Evolutionary conservation across 352 stramenopile genomes (phyloP).

Genomic region (Globisporangium nunn): DNA sequence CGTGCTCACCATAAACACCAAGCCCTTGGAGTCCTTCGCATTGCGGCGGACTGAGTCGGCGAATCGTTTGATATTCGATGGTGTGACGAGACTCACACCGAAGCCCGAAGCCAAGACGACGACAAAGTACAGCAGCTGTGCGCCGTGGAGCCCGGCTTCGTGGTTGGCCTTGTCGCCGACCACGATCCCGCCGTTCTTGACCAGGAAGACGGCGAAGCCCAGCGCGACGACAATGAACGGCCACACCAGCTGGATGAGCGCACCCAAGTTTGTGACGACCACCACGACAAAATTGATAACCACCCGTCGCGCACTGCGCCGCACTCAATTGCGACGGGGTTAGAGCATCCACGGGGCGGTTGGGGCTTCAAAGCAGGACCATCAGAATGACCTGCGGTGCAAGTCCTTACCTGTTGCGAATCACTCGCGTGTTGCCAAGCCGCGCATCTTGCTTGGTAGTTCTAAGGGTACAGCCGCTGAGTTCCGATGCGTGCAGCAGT

Average conservation of each 20-base stretch:
- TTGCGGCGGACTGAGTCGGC: constrained; percentile 26
- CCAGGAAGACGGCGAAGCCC: constrained; percentile 51
- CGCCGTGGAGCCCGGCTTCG: constrained; percentile 60
- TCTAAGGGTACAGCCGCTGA: constrained; percentile 9
- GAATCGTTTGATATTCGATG: constrained; percentile 29
- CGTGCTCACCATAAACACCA: constrained; percentile 23
- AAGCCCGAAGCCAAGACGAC: constrained; percentile 58
- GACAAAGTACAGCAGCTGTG: constrained; percentile 75
- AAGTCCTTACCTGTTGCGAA: constrained; percentile 25
- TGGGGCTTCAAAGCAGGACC: background rate
- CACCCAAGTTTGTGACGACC: constrained; percentile 36
- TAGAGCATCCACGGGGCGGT: background rate
- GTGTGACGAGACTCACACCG: constrained; percentile 33
- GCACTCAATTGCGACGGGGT: background rate
- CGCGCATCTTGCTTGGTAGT: constrained; percentile 27
- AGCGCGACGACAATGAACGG: constrained; percentile 55
- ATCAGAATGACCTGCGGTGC: background rate
- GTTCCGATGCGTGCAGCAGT: background rate
- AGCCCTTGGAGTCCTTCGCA: constrained; percentile 20
- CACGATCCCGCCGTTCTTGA: constrained; percentile 75
- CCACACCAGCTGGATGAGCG: constrained; percentile 59
- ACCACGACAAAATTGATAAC: constrained; percentile 59
- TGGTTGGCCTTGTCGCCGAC: constrained; percentile 85
- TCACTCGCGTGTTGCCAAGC: constrained; percentile 9
- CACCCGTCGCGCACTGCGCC: constrained; percentile 27